Percentiles rank a stretch among this genome's conserved stretches.
Evolutionary conservation across 2,329 filamentous ascomycete species (phyloP).

Genomic region (Fusarium sp.): DNA sequence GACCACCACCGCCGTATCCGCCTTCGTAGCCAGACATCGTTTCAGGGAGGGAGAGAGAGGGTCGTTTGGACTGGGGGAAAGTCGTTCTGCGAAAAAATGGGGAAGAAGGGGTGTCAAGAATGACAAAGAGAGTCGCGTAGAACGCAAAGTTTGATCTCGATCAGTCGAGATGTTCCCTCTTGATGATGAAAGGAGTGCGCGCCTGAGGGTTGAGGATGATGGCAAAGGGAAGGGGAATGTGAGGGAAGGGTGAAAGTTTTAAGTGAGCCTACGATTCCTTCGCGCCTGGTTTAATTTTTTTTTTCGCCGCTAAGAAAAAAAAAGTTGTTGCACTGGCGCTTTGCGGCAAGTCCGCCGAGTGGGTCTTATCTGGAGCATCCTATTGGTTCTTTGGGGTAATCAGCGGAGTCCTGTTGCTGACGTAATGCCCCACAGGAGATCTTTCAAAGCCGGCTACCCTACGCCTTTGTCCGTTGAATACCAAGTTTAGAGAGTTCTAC

Average conservation of each 20-base stretch:
- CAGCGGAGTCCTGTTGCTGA: conserved; percentile 3
- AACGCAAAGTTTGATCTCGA: conserved; percentile 34
- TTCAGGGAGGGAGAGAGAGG: conserved; percentile 8
- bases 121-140: conserved; percentile 35
- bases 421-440: not conserved
- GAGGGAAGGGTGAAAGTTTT: conserved; percentile 43
- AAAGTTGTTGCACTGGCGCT: conserved; percentile 34
- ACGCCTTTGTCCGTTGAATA: not conserved
- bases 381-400: conserved; percentile 4
- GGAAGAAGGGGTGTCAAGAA: conserved; percentile 12
- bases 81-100: conserved; percentile 18
- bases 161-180: conserved; percentile 35
- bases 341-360: conserved; percentile 38
- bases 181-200: conserved; percentile 44
- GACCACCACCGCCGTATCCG: conserved; percentile 45
- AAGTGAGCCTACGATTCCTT: conserved; percentile 33
- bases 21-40: conserved; percentile 56
- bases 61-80: not conserved
- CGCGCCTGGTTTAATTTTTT: conserved; percentile 41
- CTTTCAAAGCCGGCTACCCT: not conserved
- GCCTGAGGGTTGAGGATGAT: conserved; percentile 43
- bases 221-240: conserved; percentile 35
- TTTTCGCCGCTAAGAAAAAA: conserved; percentile 43
- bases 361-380: not conserved
- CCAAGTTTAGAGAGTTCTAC: not conserved